A percentile compares a stretch with the other conserved stretches of the same genome.
phyloP scores from a whole-genome alignment of 140 eudicot genomes.

The Oenanthe javanica region DNA sequence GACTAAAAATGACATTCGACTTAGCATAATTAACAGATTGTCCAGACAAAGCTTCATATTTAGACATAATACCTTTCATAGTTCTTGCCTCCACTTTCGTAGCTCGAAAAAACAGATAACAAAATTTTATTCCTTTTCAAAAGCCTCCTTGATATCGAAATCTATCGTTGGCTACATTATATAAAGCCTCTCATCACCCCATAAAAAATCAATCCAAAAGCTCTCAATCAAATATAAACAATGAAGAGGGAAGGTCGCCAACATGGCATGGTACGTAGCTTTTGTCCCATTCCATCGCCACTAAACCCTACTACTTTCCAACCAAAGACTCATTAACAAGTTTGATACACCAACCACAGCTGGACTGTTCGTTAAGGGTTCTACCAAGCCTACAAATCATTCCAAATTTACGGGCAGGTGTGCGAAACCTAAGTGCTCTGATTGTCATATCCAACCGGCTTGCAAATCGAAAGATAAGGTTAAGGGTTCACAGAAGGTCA shows the following conservation, averaged over 20 bases:
- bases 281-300: conserved; percentile 19
- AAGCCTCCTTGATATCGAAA: too few relatives aligned
- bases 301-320: conserved; percentile 13
- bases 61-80: too few relatives aligned
- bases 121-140: too few relatives aligned
- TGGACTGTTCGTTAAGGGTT: conserved; percentile 44
- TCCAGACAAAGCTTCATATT: too few relatives aligned
- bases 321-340: conserved; percentile 16
- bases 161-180: too few relatives aligned
- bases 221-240: conserved; percentile 3
- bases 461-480: conserved; percentile 48
- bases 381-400: conserved; percentile 63
- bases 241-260: conserved; percentile 78
- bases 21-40: too few relatives aligned
- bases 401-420: conserved; percentile 75
- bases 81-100: too few relatives aligned
- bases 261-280: conserved; percentile 50
- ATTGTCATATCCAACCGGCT: conserved; percentile 44
- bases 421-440: conserved; percentile 31
- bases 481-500: conserved; percentile 46
- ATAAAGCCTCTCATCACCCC: too few relatives aligned
- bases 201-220: background rate
- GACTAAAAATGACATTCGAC: too few relatives aligned
- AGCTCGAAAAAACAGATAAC: too few relatives aligned
- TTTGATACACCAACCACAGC: conserved; percentile 28